A percentile compares a stretch with the other conserved stretches of the same genome.
Conservation (phyloP, 116 monocot genomes). For the Trichopus zeylanicus region DNA sequence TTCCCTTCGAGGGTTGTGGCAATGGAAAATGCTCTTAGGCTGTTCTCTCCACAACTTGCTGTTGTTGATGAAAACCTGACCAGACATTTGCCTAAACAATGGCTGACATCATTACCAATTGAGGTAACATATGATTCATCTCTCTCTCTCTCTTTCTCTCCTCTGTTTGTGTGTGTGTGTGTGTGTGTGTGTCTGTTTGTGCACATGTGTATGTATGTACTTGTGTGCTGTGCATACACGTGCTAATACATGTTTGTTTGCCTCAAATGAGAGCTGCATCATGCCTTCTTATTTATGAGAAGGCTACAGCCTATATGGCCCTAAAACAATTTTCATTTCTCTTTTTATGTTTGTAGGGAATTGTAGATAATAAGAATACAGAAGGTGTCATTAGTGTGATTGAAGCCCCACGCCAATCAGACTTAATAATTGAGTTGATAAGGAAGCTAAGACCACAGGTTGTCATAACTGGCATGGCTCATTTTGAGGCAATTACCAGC, state of each 20-base stretch:
- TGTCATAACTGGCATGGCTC: constrained; percentile 82
- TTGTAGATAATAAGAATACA: constrained; percentile 18
- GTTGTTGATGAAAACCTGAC: constrained; percentile 89
- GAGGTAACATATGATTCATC: constrained; percentile 28
- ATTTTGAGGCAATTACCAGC: constrained; percentile 84
- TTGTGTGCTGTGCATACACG: too few relatives aligned
- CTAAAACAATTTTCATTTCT: too few relatives aligned
- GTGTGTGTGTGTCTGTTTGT: neutral
- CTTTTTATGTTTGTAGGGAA: constrained; percentile 29
- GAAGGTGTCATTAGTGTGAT: constrained; percentile 59
- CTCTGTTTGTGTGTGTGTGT: neutral
- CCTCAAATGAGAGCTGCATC: too few relatives aligned
- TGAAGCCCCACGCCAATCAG: constrained; percentile 89
- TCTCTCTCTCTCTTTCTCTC: constrained; percentile 1
- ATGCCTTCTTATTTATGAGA: too few relatives aligned
- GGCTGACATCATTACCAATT: constrained; percentile 68
- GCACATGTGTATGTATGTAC: neutral
- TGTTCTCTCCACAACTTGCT: constrained; percentile 79
- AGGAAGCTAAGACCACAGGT: constrained; percentile 86
- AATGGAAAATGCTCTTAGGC: constrained; percentile 77
- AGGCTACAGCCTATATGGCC: too few relatives aligned
- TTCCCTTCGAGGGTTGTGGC: constrained; percentile 82
- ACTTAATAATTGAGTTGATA: constrained; percentile 84
- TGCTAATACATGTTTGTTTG: too few relatives aligned
- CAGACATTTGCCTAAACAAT: constrained; percentile 71